A percentile compares a stretch with the other conserved stretches of the same genome.
phyloP scores from a whole-genome alignment of 139 green algal species.

The Desmodesmus armatus region DNA sequence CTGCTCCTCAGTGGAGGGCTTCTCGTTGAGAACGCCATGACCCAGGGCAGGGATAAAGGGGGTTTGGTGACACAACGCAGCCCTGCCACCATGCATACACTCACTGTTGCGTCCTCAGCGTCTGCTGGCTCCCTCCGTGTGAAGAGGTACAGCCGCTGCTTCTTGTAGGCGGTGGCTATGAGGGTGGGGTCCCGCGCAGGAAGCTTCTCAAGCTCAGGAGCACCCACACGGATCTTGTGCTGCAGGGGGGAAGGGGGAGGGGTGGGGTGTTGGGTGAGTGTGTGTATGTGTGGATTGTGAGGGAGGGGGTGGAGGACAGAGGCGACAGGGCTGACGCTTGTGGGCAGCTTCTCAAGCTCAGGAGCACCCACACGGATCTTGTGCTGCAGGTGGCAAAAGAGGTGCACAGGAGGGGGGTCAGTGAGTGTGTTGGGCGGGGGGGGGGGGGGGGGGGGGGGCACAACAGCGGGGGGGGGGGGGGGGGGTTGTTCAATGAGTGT shows the following conservation, averaged over 20 bases:
- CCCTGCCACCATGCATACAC: conserved; percentile 25
- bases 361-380: conserved; percentile 26
- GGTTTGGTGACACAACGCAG: not conserved
- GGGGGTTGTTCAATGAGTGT: not conserved
- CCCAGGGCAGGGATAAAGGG: conserved; percentile 56
- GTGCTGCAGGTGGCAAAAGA: not conserved
- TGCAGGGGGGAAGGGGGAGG: not conserved
- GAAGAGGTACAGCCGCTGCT: conserved; percentile 96
- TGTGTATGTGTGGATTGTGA: not conserved
- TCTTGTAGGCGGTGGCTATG: conserved; percentile 85
- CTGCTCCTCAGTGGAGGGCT: conserved; percentile 76
- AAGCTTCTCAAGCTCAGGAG: conserved; percentile 39
- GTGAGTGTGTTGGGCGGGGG: too few species aligned
- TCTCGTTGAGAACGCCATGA: conserved; percentile 98
- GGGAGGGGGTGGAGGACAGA: not conserved
- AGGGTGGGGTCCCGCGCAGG: conserved; percentile 85
- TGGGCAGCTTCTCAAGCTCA: conserved; percentile 42
- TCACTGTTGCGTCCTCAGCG: conserved; percentile 72
- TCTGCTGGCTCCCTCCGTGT: conserved; percentile 85
- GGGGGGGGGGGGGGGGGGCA: too few species aligned
- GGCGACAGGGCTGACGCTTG: conserved; percentile 83
- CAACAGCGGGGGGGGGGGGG: too few species aligned
- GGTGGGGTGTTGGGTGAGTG: not conserved
- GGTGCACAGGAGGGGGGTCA: too few species aligned
- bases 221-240: conserved; percentile 31